phyloP scores from a whole-genome alignment of 805 yeast species.

The Metschnikowia colocasiae region DNA sequence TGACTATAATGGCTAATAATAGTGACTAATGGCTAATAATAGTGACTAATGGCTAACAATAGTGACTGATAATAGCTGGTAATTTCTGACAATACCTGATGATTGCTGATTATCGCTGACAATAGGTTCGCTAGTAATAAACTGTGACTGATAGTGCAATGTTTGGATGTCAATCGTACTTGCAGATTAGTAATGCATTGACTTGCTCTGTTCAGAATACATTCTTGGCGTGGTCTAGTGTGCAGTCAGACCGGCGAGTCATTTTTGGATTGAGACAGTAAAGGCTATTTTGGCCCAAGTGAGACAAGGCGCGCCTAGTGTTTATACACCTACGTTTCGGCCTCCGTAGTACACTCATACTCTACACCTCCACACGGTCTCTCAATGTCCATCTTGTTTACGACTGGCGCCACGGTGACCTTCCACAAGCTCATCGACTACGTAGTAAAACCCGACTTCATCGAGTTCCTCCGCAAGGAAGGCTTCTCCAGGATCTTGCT shows the following conservation, averaged over 20 bases:
- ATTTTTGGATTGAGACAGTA: neutral
- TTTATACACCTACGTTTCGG: neutral
- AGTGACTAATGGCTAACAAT: too few species aligned
- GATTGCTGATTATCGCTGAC: too few species aligned
- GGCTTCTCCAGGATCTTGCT: conserved; percentile 33
- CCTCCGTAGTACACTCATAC: neutral
- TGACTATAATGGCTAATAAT: too few species aligned
- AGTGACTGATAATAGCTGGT: too few species aligned
- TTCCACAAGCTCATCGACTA: conserved; percentile 57
- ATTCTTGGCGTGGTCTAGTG: neutral
- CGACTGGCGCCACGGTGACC: conserved; percentile 91
- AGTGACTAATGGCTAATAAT: too few species aligned
- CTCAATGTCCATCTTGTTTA: conserved; percentile 48
- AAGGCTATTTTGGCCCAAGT: neutral
- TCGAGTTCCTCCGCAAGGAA: conserved; percentile 27
- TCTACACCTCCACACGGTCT: too few species aligned
- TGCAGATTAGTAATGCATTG: too few species aligned
- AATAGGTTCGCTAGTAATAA: too few species aligned
- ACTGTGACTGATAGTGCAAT: too few species aligned
- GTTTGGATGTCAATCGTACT: too few species aligned
- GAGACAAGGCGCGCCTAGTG: neutral
- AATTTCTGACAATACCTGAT: too few species aligned
- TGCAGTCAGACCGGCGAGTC: neutral
- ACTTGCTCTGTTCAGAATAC: too few species aligned
- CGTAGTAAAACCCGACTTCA: conserved; percentile 34